Base-by-base conservation (phyloP, 768 basidiomycete species). In the Psilocybe azurescens region DNA sequence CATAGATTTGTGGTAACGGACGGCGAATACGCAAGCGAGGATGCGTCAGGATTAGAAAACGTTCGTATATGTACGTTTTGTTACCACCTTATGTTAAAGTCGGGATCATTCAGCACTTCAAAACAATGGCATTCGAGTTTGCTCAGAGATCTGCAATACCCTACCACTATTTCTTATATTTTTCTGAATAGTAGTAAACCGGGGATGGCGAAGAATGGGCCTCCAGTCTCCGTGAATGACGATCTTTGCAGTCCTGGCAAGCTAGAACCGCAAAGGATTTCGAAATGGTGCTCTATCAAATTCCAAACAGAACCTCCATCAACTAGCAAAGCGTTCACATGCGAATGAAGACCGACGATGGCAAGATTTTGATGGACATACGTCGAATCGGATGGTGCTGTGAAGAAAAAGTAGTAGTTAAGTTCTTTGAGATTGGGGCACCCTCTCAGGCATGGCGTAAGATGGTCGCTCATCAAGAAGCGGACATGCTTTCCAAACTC, bases 401-500 rank as follows among this genome's bases (percentile, higher is more conserved):
- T 82, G 73, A 86, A 86, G 70, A 84, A 81, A 44, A 84, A 46
- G 70, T 79, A 82, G 67, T 85, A 89, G 70, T 88, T 84, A 63
- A 91, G 71, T 59, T 81, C 76, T 60, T 75, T 75, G 33, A 89
- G 77, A 32, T 72, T 74, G 0, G 80, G 73, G 64, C 86, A 86
- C 9, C 72, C 67, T 29, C 71, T 74, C 48, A 91, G 73, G 67
- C 86, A 81, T 6, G 69, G 56, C 5, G 79, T 67, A 53, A 89
- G 72, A 59, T 79, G 72, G 66, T 89, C 87, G 47, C 68, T 69
- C 58, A 84, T 70, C 48, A 81, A 74, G 70, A 89, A 90, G 44
- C 79, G 82, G 32, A 86, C 65, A 69, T 84, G 81, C 63, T 74
- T 79, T 36, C 88, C 88, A 58, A 90, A 80, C 67, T 89, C 88